Conservation (phyloP, 768 basidiomycete genomes). For the Tylopilus sp. region DNA sequence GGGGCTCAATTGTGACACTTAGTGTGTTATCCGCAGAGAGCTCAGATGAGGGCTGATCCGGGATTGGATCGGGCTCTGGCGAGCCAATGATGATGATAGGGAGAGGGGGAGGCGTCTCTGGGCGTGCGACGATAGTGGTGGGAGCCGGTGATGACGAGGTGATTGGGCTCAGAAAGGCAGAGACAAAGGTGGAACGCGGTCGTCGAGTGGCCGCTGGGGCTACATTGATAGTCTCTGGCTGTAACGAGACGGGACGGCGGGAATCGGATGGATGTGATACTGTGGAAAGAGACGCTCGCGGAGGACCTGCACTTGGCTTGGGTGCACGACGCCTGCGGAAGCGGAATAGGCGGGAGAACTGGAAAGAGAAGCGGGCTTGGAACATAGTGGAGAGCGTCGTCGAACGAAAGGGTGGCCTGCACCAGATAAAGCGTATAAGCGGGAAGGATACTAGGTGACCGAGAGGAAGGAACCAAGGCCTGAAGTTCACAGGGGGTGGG, state of each 20-base stretch:
- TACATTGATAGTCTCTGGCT: background rate
- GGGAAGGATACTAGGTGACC: background rate
- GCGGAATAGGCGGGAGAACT: slow-evolving; percentile 18
- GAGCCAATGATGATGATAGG: slow-evolving; percentile 16
- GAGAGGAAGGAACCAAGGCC: background rate
- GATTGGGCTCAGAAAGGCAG: background rate
- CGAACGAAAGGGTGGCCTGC: slow-evolving; percentile 14
- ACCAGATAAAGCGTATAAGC: background rate
- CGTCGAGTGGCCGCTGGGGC: background rate
- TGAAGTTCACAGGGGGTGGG: background rate
- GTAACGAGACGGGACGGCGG: background rate
- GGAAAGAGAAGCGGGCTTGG: slow-evolving; percentile 9
- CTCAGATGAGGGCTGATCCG: background rate
- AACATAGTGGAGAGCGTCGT: slow-evolving; percentile 9
- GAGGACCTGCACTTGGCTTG: background rate
- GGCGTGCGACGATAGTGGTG: background rate
- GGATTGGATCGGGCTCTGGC: background rate
- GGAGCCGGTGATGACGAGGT: background rate
- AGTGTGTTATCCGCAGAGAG: too few relatives aligned
- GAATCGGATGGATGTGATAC: background rate
- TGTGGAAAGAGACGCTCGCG: background rate
- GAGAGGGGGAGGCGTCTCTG: background rate
- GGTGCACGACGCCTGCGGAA: slow-evolving; percentile 8
- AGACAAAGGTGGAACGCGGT: background rate
- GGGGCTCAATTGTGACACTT: too few relatives aligned